Percentiles rank a stretch among this genome's conserved stretches.
phyloP scores from a whole-genome alignment of 2,329 filamentous ascomycete species.

The Aspergillus carbonarius region DNA sequence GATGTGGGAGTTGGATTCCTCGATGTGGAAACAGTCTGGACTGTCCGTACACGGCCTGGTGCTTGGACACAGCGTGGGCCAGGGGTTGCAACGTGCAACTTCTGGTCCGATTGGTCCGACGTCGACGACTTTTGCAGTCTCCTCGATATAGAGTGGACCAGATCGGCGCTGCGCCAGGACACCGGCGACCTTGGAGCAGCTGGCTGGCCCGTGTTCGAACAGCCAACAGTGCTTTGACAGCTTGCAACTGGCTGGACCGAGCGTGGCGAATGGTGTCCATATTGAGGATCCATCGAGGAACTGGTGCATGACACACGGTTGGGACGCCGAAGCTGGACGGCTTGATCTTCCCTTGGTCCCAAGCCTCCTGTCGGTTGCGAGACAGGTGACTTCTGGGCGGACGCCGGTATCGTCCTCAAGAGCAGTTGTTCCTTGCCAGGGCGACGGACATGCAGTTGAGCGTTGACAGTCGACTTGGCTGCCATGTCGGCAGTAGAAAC shows the following conservation, averaged over 20 bases:
- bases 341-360: background rate
- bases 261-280: background rate
- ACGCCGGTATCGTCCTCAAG: background rate
- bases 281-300: background rate
- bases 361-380: background rate
- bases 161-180: background rate
- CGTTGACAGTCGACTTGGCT: slow-evolving; percentile 4
- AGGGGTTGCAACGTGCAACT: background rate
- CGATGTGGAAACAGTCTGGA: background rate
- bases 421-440: background rate
- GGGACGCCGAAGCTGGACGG: background rate
- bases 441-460: slow-evolving; percentile 2
- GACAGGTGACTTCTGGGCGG: background rate
- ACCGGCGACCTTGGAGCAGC: background rate
- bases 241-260: background rate
- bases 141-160: background rate
- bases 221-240: background rate
- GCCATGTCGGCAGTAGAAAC: slow-evolving; percentile 1
- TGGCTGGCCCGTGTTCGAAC: slow-evolving; percentile 1
- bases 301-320: background rate
- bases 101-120: background rate
- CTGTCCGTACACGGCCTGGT: background rate
- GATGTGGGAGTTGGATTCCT: no score
- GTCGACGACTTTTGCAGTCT: background rate
- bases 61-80: background rate